These are phyloP conservation scores for Suhomyces tanzawaensis DNA, from an alignment of 805 yeast genomes.

Conservation along the genomic window DNA sequence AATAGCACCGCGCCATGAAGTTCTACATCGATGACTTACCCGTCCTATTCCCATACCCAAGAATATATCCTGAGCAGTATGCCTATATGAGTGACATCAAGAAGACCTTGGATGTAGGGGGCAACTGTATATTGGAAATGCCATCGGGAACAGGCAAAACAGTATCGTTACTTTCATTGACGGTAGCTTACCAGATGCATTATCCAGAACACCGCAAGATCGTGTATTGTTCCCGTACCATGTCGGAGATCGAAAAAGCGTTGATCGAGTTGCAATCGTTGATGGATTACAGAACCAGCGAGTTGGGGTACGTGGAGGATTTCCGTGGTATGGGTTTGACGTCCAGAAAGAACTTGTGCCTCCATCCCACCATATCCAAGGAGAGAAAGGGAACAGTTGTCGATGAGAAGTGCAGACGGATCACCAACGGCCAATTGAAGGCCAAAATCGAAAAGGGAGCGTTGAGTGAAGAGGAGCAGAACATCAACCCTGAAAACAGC, in stretches of 20 bases:
- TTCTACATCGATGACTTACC: slow-evolving; percentile 95
- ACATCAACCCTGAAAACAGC: slow-evolving; percentile 29
- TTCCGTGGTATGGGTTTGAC: slow-evolving; percentile 94
- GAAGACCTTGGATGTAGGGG: slow-evolving; percentile 91
- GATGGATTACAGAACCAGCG: slow-evolving; percentile 83
- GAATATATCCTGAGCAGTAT: slow-evolving; percentile 97
- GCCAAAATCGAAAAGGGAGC: slow-evolving; percentile 50
- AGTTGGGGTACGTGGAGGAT: slow-evolving; percentile 83
- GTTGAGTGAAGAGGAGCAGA: slow-evolving; percentile 53
- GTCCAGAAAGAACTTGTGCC: slow-evolving; percentile 88
- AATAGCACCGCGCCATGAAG: too few relatives aligned
- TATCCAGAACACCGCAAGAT: slow-evolving; percentile 94
- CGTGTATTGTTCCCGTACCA: slow-evolving; percentile 97
- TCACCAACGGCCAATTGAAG: slow-evolving; percentile 88
- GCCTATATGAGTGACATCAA: slow-evolving; percentile 97
- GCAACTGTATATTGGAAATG: slow-evolving; percentile 96
- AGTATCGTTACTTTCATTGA: slow-evolving; percentile 81
- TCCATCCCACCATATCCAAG: slow-evolving; percentile 82
- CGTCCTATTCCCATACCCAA: slow-evolving; percentile 92
- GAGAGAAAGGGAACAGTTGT: slow-evolving; percentile 90
- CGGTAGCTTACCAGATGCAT: slow-evolving; percentile 93
- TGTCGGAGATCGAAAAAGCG: slow-evolving; percentile 98
- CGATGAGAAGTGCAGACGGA: slow-evolving; percentile 92
- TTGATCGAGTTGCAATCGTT: slow-evolving; percentile 82
- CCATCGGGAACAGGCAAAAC: slow-evolving; percentile 99